Evolutionary conservation across 2,329 filamentous ascomycete species (phyloP).

Genomic region (Arthrobotrys sinensis): DNA sequence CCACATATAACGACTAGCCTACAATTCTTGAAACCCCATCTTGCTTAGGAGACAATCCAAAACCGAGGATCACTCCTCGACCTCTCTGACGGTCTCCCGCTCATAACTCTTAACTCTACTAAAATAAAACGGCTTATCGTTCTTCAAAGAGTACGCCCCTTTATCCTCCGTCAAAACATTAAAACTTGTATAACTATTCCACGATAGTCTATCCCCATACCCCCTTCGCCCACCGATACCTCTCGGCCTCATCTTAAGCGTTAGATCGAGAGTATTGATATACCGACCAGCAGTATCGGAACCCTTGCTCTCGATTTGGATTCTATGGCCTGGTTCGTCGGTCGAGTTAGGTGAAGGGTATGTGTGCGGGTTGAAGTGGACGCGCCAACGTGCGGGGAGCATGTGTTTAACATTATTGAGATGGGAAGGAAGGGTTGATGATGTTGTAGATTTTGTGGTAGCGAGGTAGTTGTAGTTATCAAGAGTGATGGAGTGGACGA

Average conservation of each 20-base stretch:
- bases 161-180: conserved; percentile 91
- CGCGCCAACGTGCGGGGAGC: conserved; percentile 76
- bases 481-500: conserved; percentile 83
- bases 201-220: conserved; percentile 85
- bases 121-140: conserved; percentile 78
- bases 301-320: conserved; percentile 89
- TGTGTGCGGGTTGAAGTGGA: conserved; percentile 71
- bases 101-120: conserved; percentile 78
- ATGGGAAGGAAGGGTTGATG: conserved; percentile 66
- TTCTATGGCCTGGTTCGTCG: conserved; percentile 69
- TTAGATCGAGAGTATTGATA: conserved; percentile 85
- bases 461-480: conserved; percentile 75
- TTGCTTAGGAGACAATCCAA: neutral
- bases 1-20: too few relatives aligned
- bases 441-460: conserved; percentile 66
- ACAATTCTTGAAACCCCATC: too few relatives aligned
- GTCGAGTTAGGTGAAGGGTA: conserved; percentile 62
- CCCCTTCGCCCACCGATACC: conserved; percentile 72
- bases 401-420: conserved; percentile 67
- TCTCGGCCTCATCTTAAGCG: conserved; percentile 71
- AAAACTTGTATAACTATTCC: conserved; percentile 93
- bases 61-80: conserved; percentile 4
- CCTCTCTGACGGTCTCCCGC: conserved; percentile 65
- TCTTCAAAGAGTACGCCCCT: conserved; percentile 81
- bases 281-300: conserved; percentile 75